A percentile compares a stretch with the other conserved stretches of the same genome.
These are phyloP conservation scores for Penicillium pulvis DNA, from an alignment of 495 filamentous ascomycete genomes.

Conservation along the genomic window DNA sequence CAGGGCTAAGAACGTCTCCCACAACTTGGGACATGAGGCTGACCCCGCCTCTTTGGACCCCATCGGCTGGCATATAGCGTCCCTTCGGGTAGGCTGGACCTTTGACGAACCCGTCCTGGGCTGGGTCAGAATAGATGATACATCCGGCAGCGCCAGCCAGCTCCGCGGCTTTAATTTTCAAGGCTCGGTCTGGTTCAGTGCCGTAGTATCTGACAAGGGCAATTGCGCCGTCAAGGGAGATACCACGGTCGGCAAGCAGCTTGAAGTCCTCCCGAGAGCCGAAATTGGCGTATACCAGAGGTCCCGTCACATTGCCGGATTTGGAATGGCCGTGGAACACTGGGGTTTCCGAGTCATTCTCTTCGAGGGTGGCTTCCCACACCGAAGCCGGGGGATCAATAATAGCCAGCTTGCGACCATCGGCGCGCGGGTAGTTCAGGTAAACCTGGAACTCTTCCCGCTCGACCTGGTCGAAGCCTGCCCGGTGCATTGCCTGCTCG, in stretches of 20 bases:
- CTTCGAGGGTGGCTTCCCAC: conserved; percentile 88
- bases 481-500: conserved; percentile 66
- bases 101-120: conserved; percentile 72
- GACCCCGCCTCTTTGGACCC: conserved; percentile 82
- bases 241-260: conserved; percentile 64
- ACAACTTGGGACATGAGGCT: conserved; percentile 80
- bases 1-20: conserved; percentile 86
- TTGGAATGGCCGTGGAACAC: conserved; percentile 90
- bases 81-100: conserved; percentile 73
- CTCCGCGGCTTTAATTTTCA: conserved; percentile 92
- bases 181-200: conserved; percentile 65
- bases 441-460: conserved; percentile 84
- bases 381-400: conserved; percentile 65
- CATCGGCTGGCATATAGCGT: conserved; percentile 74
- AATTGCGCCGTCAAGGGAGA: conserved; percentile 78
- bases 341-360: conserved; percentile 65
- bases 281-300: conserved; percentile 92
- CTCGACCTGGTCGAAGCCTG: conserved; percentile 69
- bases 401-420: conserved; percentile 79
- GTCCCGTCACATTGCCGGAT: conserved; percentile 85
- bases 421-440: conserved; percentile 81
- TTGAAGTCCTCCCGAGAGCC: conserved; percentile 84
- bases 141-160: conserved; percentile 80
- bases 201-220: conserved; percentile 82
- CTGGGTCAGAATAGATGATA: conserved; percentile 89